Conservation (phyloP, 2,329 filamentous ascomycete species). For the Pseudogymnoascus sp. region DNA sequence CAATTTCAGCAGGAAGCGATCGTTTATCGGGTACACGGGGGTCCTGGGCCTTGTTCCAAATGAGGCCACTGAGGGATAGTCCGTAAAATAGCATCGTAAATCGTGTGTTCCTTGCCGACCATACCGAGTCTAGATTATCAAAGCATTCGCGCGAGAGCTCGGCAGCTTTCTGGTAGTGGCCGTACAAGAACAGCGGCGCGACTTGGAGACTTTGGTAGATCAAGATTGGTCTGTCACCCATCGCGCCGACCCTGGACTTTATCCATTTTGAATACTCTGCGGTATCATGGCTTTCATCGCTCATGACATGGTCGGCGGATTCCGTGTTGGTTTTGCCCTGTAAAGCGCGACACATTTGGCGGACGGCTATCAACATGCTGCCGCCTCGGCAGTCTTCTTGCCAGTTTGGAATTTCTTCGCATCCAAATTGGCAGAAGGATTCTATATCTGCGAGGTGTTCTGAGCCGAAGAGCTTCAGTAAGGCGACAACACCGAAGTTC, state of each 20-base stretch:
- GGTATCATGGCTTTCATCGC: constrained; percentile 57
- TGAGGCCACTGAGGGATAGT: constrained; percentile 43
- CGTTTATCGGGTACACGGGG: constrained; percentile 14
- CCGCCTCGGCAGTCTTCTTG: constrained; percentile 62
- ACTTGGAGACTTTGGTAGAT: constrained; percentile 62
- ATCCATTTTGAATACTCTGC: constrained; percentile 51
- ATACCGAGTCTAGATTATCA: constrained; percentile 40
- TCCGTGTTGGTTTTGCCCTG: constrained; percentile 61
- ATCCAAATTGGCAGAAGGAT: constrained; percentile 60
- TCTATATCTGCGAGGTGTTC: constrained; percentile 63
- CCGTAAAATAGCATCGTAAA: constrained; percentile 53
- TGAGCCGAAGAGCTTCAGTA: constrained; percentile 60
- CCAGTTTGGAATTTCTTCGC: constrained; percentile 67
- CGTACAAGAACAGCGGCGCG: constrained; percentile 53
- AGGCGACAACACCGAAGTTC: constrained; percentile 58
- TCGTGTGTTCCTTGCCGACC: constrained; percentile 51
- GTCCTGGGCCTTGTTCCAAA: constrained; percentile 29
- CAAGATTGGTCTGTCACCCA: constrained; percentile 51
- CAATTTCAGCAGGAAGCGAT: constrained; percentile 32
- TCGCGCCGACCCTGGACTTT: constrained; percentile 37
- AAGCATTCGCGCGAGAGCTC: constrained; percentile 46
- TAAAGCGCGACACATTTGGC: constrained; percentile 59
- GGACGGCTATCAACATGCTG: constrained; percentile 54
- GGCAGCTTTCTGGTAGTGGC: constrained; percentile 51
- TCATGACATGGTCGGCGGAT: constrained; percentile 45